A percentile compares a stretch with the other conserved stretches of the same genome.
phyloP scores from a whole-genome alignment of 192 early-diverging fungal genomes.

The Paraglomus brasilianum region DNA sequence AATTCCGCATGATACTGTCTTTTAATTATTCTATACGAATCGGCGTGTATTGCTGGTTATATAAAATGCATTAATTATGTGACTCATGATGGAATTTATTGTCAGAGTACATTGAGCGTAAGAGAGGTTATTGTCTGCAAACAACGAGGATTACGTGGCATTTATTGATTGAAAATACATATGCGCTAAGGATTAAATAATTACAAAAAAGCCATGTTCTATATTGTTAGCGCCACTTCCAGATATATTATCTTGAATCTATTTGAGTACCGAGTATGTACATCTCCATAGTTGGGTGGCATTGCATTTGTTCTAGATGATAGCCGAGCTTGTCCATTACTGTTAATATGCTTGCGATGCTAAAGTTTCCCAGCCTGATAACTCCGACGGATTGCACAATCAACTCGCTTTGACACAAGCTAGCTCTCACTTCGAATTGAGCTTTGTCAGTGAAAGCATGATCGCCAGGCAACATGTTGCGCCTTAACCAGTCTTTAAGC shows the following conservation, averaged over 20 bases:
- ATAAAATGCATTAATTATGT: no score
- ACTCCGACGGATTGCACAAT: not conserved
- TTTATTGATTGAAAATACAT: no score
- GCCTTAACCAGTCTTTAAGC: not conserved
- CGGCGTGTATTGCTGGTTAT: no score
- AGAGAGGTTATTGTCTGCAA: no score
- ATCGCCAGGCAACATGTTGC: not conserved
- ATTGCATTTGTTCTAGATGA: constrained; percentile 1
- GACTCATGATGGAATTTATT: no score
- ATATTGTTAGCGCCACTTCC: no score
- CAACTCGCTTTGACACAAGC: not conserved
- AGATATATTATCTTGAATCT: no score
- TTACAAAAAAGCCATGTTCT: no score
- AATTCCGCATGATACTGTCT: constrained; percentile 83
- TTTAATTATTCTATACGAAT: no score
- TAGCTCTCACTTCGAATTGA: not conserved
- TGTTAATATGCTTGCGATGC: not conserved
- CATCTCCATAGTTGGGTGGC: not conserved
- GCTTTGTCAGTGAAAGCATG: not conserved
- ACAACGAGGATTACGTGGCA: no score
- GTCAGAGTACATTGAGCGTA: no score
- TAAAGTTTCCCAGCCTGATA: not conserved
- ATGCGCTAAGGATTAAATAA: no score
- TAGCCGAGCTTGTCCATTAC: not conserved
- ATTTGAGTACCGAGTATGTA: not conserved